Evolutionary conservation across 805 yeast species (phyloP), one percentile per base, ranked within the genome.

Genomic region (Monosporozyma unispora): DNA sequence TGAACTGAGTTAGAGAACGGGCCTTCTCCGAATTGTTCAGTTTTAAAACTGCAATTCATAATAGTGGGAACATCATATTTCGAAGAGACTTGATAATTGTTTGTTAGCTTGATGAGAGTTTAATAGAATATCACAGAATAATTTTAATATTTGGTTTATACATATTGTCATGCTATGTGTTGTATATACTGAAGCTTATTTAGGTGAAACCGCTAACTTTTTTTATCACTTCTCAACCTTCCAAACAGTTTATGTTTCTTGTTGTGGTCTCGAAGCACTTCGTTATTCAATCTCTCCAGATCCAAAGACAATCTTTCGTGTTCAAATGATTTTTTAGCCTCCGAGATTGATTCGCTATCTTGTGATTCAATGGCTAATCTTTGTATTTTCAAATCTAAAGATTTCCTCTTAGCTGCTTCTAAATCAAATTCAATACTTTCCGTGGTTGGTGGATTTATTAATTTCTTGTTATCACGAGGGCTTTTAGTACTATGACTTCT

Each of bases 231-330:
- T 52, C 60, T 59, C 40, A 64, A 61, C 23, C 59, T 61, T 8
- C 66, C 62, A 45, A 64, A 64, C 22, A 64, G 47, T 6, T 64
- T 58, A 23, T 57, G 54, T 50, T 63, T 61, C 52, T 62, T 63
- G 27, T 54, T 52, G 10, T 47, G 39, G 7, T 58, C 60, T 22
- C 49, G 52, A 12, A 53, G 29, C 14, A 57, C 55, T 45, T 63
- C 67, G 21, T 59, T 57, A 48, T 62, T 59, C 5, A 56, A 41
- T 45, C 55, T 51, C 41, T 63, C 68, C 43, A 62, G 45, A 43
- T 63, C 68, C 11, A 63, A 50, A 2, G 68, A 63, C 40, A 60
- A 62, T n/a, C 67, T 57, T 1, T 60, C 61, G 41, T 52, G 57
- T 8, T 60, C 53, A 44, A 60, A 53, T 0, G 63, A 56, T 38